Evolutionary conservation across 2,329 filamentous ascomycete species (phyloP), one percentile per base, ranked within the genome.

Genomic region (Phaeomoniella chlamydospora): DNA sequence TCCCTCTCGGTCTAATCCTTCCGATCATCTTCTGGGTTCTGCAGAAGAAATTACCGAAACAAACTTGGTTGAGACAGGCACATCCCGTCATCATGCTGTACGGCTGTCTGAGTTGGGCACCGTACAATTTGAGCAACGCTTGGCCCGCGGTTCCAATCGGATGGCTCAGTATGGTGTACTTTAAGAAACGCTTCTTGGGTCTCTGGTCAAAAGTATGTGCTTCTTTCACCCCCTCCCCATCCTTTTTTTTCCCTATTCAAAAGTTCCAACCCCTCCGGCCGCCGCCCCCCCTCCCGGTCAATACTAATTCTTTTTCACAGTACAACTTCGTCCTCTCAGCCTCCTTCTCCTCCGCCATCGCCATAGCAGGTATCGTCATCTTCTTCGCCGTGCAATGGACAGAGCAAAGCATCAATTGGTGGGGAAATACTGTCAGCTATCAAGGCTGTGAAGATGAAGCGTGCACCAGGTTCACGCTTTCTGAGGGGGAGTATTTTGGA

Each of bases 381-480:
- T 69, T 72, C 56, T 72, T 72, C 44, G 55, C 60, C 11, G 49
- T 71, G 12, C 59, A 68, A 42, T 65, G 59, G 42, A 59, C 5
- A 26, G n/a, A n/a, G 9, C 9, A 9, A 6, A 26, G 22, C n/a
- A 6, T 26, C n/a, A n/a, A 26, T n/a, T 55, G 52, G 52, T 55
- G 52, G 51, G 52, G 51, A 5, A 53, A 53, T 15, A 34, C 34
- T 15, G 42, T 48, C n/a, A 26, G 33, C 22, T 18, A 17, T 35
- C 18, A 18, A 65, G 16, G 82, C 77, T 1, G 64, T 79, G 68
- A 78, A 82, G 45, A 66, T 64, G 10, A 51, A n/a, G 22, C 22
- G n/a, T 26, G 22, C n/a, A 26, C 22, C 6, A 26, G 22, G 22
- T n/a, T 26, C 9, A n/a, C n/a, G 6, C n/a, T 26, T 6, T 6